phyloP scores from a whole-genome alignment of 345 rosid genomes.

The Eucalyptus pauciflora region DNA sequence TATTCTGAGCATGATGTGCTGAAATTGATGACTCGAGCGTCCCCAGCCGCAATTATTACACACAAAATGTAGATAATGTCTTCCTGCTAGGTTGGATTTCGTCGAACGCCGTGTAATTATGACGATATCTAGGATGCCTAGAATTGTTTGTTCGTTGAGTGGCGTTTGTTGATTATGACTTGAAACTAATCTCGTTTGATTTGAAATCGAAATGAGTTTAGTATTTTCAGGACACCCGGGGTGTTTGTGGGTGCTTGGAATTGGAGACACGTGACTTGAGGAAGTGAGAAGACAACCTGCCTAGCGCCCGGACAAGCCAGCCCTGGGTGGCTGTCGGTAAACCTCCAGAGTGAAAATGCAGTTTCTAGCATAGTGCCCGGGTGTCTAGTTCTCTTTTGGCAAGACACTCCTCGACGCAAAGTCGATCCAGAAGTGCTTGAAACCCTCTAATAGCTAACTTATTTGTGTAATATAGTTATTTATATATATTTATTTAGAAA shows the following conservation, averaged over 20 bases:
- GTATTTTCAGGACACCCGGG: not conserved
- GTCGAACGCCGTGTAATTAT: not conserved
- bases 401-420: not conserved
- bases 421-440: not conserved
- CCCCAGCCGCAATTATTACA: not conserved
- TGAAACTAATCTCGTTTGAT: not conserved
- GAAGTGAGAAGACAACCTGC: not conserved
- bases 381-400: not conserved
- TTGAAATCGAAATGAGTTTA: not conserved
- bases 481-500: not conserved
- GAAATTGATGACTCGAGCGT: not conserved
- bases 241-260: not conserved
- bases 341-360: not conserved
- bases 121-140: not conserved
- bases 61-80: not conserved
- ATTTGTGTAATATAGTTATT: not conserved
- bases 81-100: not conserved
- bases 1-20: not conserved
- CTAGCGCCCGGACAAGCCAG: not conserved
- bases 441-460: not conserved
- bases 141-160: not conserved
- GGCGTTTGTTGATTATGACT: not conserved
- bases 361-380: not conserved
- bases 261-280: not conserved
- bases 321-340: not conserved